Conservation (phyloP, 148 eudicot species). For the Arbutus unedo region DNA sequence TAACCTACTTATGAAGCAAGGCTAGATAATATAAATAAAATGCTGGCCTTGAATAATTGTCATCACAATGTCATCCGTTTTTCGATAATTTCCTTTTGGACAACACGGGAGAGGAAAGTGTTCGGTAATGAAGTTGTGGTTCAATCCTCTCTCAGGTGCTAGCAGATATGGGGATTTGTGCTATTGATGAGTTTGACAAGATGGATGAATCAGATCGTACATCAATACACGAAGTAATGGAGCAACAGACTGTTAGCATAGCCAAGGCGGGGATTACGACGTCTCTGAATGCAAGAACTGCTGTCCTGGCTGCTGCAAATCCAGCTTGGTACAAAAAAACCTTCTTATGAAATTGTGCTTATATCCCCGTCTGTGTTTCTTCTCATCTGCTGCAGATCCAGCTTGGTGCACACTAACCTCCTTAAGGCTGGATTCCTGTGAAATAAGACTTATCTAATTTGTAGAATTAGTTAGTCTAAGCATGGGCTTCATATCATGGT, state of each 20-base stretch:
- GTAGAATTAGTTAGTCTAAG: not conserved
- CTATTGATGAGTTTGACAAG: constrained; percentile 98
- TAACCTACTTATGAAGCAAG: not conserved
- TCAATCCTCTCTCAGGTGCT: constrained; percentile 52
- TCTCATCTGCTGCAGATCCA: not conserved
- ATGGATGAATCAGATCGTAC: constrained; percentile 99
- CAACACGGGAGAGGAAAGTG: not conserved
- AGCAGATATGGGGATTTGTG: constrained; percentile 99
- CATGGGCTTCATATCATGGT: not conserved
- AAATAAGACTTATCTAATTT: not conserved
- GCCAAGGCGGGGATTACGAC: constrained; percentile 99
- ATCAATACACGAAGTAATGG: constrained; percentile 99
- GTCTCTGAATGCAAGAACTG: constrained; percentile 95
- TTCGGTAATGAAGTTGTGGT: not conserved
- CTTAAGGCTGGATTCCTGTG: not conserved
- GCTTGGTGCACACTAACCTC: too few species aligned
- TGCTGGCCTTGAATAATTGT: not conserved
- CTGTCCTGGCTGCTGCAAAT: constrained; percentile 99
- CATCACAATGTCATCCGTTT: not conserved
- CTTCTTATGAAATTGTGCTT: not conserved
- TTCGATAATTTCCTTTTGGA: not conserved
- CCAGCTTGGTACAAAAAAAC: constrained; percentile 75
- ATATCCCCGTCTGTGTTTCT: not conserved
- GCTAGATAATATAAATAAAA: not conserved
- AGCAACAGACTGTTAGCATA: constrained; percentile 99